Conservation (phyloP, 208 protist species). For the Crithidia brevicula region DNA sequence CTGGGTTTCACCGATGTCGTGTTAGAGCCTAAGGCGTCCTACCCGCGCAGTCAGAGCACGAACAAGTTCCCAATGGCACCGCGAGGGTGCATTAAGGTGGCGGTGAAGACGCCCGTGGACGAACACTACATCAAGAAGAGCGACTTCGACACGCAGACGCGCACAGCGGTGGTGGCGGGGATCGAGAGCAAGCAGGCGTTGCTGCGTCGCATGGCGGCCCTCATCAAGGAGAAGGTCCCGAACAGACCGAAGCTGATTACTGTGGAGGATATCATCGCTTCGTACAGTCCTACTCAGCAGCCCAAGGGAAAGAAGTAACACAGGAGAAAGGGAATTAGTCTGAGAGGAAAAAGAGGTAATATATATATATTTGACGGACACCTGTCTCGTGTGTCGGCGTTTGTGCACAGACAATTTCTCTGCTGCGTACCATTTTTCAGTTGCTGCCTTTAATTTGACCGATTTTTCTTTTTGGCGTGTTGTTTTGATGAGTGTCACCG, state of each 20-base stretch:
- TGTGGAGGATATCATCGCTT: conserved; percentile 43
- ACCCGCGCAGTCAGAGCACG: conserved; percentile 69
- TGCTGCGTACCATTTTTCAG: no score
- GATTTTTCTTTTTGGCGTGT: no score
- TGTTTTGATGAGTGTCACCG: no score
- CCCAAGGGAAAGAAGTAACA: conserved; percentile 42
- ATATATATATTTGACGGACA: no score
- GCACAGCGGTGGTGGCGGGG: conserved; percentile 52
- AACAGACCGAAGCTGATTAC: conserved; percentile 41
- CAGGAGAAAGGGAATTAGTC: neutral
- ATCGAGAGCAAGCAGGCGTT: conserved; percentile 81
- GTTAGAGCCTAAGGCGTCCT: conserved; percentile 49
- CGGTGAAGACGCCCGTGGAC: conserved; percentile 72
- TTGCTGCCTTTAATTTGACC: no score
- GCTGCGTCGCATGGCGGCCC: conserved; percentile 65
- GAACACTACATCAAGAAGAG: conserved; percentile 89
- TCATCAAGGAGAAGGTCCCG: conserved; percentile 64
- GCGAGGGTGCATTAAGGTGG: conserved; percentile 77
- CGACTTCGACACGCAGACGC: conserved; percentile 86
- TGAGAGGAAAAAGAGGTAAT: neutral
- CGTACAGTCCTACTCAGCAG: conserved; percentile 38
- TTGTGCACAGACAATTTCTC: no score
- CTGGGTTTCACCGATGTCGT: conserved; percentile 72
- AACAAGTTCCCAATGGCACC: conserved; percentile 64
- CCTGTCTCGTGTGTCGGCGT: no score